phyloP scores from a whole-genome alignment of 305 asterid genomes.

The Solanum hybrid region DNA sequence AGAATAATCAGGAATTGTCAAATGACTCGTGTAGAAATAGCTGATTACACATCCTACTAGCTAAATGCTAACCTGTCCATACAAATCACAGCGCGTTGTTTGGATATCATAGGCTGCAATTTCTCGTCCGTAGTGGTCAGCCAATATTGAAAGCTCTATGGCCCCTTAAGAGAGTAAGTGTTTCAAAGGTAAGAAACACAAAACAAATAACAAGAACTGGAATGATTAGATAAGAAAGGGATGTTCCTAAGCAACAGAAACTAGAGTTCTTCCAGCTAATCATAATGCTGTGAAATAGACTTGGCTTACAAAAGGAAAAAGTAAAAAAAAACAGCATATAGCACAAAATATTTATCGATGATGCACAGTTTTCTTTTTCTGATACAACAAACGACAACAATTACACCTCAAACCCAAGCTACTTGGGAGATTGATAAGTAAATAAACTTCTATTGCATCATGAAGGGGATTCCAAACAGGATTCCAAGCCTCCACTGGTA shows the following conservation, averaged over 20 bases:
- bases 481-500: neutral
- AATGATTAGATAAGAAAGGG: neutral
- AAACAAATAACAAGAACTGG: neutral
- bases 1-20: neutral
- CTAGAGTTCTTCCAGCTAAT: neutral
- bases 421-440: neutral
- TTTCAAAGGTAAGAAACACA: slow-evolving; percentile 6
- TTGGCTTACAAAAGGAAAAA: neutral
- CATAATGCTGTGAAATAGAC: neutral
- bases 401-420: neutral
- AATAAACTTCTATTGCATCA: neutral
- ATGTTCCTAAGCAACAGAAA: neutral
- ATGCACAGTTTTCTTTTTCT: neutral
- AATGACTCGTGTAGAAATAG: slow-evolving; percentile 1
- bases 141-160: slow-evolving; percentile 82
- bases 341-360: neutral
- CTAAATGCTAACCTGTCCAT: slow-evolving; percentile 64
- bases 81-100: slow-evolving; percentile 84
- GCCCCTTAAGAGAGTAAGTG: slow-evolving; percentile 51
- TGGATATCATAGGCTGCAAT: slow-evolving; percentile 95
- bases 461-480: neutral
- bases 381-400: neutral
- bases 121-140: slow-evolving; percentile 71
- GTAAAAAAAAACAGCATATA: neutral
- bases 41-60: neutral